Base-by-base conservation (phyloP, 768 basidiomycete species). In the Mycena maculata region DNA sequence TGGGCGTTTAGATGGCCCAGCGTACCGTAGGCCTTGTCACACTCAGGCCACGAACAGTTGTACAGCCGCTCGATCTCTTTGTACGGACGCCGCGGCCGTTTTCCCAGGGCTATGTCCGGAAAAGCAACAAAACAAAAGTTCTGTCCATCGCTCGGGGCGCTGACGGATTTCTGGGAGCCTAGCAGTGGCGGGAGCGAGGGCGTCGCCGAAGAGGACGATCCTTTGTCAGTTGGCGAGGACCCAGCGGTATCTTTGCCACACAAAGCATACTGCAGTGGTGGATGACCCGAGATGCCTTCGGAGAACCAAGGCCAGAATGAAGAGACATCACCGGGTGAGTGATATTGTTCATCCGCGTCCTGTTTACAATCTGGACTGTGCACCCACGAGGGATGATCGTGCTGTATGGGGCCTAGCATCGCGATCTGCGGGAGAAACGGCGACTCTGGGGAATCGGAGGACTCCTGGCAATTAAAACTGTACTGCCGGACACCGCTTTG, bases 1-100 rank as follows among this genome's bases (percentile, higher is more conserved):
- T 99, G 97, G 31, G 96, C 95, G 76, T 99, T 99, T 66, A 99
- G 85, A 79, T 99, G 97, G 76, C 99, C 98, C 53, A 98, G 84
- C 5, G 96, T 98, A 31, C 96, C 96, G 74, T 97, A 98, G 28
- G 93, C 86, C 81, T 97, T 97, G 60, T 88, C 84, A 69, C 89
- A 91, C 47, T 88, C 85, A 4, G 86, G 87, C 87, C 89, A 94
- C 54, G 91, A 90, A 83, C 96, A 98, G 61, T 87, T 87, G 76
- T 98, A 98, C 57, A 97, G 80, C 30, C 96, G 89, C 80, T 98
- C 96, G 71, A 98, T 98, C 85, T 98, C 96, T 77, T 98, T 96
- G 78, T 93, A 94, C 47, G 93, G 86, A 70, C 93, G 84, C 13
- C 93, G 85, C n/a, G 93, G 93, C 50, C 93, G 88, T 79, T 94